Percentiles rank a stretch among this genome's conserved stretches.
phyloP scores from a whole-genome alignment of 345 rosid species.

The Citrus reticulata region DNA sequence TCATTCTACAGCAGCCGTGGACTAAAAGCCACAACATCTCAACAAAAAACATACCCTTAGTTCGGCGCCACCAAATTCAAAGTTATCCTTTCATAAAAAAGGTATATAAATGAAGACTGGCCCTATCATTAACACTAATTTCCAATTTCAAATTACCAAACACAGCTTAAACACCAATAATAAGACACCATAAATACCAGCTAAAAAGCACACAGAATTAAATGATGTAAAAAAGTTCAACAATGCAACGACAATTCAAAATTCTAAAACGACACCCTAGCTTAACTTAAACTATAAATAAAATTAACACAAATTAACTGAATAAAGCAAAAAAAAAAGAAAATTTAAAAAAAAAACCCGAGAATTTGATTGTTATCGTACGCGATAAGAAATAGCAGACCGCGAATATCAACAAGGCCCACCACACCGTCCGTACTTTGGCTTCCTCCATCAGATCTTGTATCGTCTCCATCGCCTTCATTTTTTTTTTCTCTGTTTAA shows the following conservation, averaged over 20 bases:
- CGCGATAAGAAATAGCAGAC: slow-evolving; percentile 86
- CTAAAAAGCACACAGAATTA: background rate
- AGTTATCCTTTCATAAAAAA: background rate
- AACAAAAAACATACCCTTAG: background rate
- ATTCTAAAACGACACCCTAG: background rate
- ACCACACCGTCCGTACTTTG: slow-evolving; percentile 77
- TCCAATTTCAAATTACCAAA: background rate
- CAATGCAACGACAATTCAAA: background rate
- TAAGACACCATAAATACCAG: background rate
- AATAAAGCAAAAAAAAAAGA: background rate
- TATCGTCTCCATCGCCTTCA: slow-evolving; percentile 83
- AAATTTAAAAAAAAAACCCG: background rate
- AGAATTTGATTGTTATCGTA: slow-evolving; percentile 31
- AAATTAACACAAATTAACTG: background rate
- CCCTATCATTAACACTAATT: background rate
- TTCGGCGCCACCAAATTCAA: background rate
- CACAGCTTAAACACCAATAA: background rate
- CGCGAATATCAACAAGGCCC: slow-evolving; percentile 73
- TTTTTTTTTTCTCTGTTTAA: background rate
- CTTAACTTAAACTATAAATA: background rate
- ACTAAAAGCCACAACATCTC: background rate
- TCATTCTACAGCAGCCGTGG: background rate
- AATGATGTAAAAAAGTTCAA: background rate
- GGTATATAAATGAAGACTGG: background rate
- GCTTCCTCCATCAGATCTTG: slow-evolving; percentile 98